Evolutionary conservation across 1,139 yeast genomes (phyloP), one percentile per base, ranked within the genome.

Genomic region (Komagataea norvegica): DNA sequence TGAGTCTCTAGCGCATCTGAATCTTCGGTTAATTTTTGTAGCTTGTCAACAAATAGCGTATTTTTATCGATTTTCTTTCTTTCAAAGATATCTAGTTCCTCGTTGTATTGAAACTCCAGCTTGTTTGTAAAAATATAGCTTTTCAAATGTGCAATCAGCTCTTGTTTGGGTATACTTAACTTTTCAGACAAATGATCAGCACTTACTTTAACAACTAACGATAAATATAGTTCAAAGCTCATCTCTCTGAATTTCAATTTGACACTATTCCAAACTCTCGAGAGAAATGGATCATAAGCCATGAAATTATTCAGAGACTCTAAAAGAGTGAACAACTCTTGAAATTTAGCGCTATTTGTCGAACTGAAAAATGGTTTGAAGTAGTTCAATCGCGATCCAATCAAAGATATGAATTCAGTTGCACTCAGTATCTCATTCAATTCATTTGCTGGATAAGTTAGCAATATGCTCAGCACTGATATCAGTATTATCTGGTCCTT

Each of bases 221-320:
- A 47, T 11, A 57, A 34, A 32, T 55, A 56, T n/a, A 54, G 39
- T 6, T 36, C 25, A 34, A 48, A 54, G 1, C 48, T 45, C 33
- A 44, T 48, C 11, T 47, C 38, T 42, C 59, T 48, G 14, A 54
- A 46, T 5, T 30, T 41, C 11, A 49, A 31, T 31, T 39, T 42
- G 4, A 55, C 38, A 15, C 31, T 35, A 4, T 29, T 16, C 59
- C 59, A 55, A 3, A 36, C 41, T 22, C 34, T 42, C 6, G 24
- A 29, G 24, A 53, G 19, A 16, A 53, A 37, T 2, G 43, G 37
- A 20, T 43, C 49, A 9, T 13, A 6, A 4, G 36, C 31, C 21
- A 41, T 37, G 4, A 26, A 15, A 1, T 21, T 18, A 14, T 43
- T 40, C 8, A 48, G 29, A 1, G 34, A 16, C 10, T 44, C 45